Conservation (phyloP, 495 filamentous ascomycete species). For the Aspergillus mulundensis region DNA sequence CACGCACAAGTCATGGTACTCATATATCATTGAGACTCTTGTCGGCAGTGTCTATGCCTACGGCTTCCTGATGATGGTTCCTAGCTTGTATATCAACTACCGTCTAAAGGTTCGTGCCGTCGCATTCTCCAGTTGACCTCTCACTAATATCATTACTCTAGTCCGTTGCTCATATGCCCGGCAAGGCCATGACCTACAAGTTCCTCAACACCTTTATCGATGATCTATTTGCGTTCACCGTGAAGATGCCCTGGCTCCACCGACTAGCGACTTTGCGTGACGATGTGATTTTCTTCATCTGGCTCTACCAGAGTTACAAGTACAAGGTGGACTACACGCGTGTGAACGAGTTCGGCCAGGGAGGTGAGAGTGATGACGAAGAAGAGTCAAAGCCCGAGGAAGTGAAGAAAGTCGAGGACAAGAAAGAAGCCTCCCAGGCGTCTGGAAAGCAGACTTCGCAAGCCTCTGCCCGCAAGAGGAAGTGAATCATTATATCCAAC, state of each 20-base stretch:
- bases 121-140: not conserved
- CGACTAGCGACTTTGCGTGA: slow-evolving; percentile 91
- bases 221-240: slow-evolving; percentile 93
- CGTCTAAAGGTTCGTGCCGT: slow-evolving; percentile 62
- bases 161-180: slow-evolving; percentile 96
- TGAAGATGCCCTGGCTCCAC: slow-evolving; percentile 97
- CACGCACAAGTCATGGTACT: slow-evolving; percentile 97
- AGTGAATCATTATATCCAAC: slow-evolving; percentile 21
- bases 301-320: slow-evolving; percentile 90
- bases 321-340: slow-evolving; percentile 91
- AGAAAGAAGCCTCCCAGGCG: slow-evolving; percentile 21
- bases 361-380: slow-evolving; percentile 77
- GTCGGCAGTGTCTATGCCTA: slow-evolving; percentile 97
- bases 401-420: slow-evolving; percentile 32
- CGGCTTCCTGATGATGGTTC: slow-evolving; percentile 99
- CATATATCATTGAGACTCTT: slow-evolving; percentile 83
- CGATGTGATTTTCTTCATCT: slow-evolving; percentile 97
- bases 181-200: slow-evolving; percentile 94
- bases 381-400: slow-evolving; percentile 43
- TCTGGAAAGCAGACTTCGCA: slow-evolving; percentile 33
- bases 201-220: slow-evolving; percentile 81
- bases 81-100: slow-evolving; percentile 97
- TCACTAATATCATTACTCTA: slow-evolving; percentile 23
- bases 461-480: slow-evolving; percentile 38
- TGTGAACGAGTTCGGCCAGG: slow-evolving; percentile 97